phyloP scores from a whole-genome alignment of 768 basidiomycete species.

The Trametes cubensis region DNA sequence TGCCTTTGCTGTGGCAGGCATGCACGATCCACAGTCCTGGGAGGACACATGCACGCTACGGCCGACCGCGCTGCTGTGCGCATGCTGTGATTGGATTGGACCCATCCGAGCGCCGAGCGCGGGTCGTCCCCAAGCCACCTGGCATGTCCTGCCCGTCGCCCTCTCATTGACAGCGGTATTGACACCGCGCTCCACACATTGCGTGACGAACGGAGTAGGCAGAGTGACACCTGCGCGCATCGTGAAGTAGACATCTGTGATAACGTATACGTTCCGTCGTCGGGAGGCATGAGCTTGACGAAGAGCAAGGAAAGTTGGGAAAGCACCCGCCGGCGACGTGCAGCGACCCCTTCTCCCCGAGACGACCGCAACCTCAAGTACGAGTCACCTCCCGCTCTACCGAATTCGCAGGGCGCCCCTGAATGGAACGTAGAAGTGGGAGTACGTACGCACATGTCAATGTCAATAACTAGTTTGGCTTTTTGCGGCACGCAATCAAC shows the following conservation, averaged over 20 bases:
- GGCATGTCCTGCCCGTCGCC: neutral
- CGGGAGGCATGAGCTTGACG: neutral
- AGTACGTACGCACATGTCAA: slow-evolving; percentile 3
- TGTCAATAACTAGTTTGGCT: neutral
- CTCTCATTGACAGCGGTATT: slow-evolving; percentile 14
- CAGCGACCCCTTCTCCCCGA: slow-evolving; percentile 6
- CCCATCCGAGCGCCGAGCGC: neutral
- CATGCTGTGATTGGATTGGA: slow-evolving; percentile 1
- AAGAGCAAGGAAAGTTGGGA: neutral
- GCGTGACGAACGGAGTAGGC: slow-evolving; percentile 5
- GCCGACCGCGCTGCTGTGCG: neutral
- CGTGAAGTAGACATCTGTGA: slow-evolving; percentile 9
- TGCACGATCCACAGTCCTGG: neutral
- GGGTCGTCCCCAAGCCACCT: neutral
- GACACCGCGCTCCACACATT: slow-evolving; percentile 14
- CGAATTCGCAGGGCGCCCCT: slow-evolving; percentile 3
- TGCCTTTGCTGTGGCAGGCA: neutral
- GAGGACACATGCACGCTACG: slow-evolving; percentile 3
- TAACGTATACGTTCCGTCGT: neutral
- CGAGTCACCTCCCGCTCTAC: neutral
- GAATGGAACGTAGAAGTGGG: slow-evolving; percentile 5
- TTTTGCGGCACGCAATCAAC: neutral
- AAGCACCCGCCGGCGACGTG: slow-evolving; percentile 1
- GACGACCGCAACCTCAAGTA: slow-evolving; percentile 2
- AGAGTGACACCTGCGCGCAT: slow-evolving; percentile 14